Base-by-base conservation (phyloP, 2,329 filamentous ascomycete genomes). In the Ploettnerulaceae sp. region DNA sequence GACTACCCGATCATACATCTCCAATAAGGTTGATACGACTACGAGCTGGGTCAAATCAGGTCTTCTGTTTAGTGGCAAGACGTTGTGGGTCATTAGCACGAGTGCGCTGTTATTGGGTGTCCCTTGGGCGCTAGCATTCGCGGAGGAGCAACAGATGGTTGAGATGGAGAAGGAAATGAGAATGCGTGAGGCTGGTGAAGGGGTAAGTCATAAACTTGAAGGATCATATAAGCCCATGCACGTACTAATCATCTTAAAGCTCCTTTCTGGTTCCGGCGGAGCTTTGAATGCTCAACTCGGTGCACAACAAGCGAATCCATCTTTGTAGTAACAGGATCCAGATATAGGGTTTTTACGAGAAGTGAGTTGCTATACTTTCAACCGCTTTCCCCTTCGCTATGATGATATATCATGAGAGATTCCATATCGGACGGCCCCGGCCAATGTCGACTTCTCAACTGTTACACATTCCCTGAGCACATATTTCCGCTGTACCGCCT, bases 131-230 rank as follows among this genome's bases (percentile, higher is more conserved):
- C 75, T 98, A 58, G 91, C 89, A 48, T 91, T 89, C 66, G 83
- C 86, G 55, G 93, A 98, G 75, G 93, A 98, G 75, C 89, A 96
- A 76, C 88, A 95, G 74, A 82, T 95, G 67, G 76, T 91, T 56
- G 91, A 95, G 74, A 94, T 96, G 89, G 93, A 98, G 81, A 82
- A 89, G 69, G 91, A 96, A 74, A 89, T 90, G 79, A 83, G 86
- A 69, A 93, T 95, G 88, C 86, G 93, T 68, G 88, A 95, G 78
- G 81, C 86, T 63, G 89, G 89, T 54, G 84, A 86, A 64, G 88
- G 95, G 74, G 80, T 84, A 57, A 38, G 54, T 51, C 22, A 37
- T 24, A 15, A 33, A 31, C 22, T n/a, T 14, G 5, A 33, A 8
- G 4, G 21, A 12, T 25, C 22, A 18, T 8, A 38, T 33, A 17